Conservation (phyloP, 1,284 basidiomycete species). For the Puccinia hordei region DNA sequence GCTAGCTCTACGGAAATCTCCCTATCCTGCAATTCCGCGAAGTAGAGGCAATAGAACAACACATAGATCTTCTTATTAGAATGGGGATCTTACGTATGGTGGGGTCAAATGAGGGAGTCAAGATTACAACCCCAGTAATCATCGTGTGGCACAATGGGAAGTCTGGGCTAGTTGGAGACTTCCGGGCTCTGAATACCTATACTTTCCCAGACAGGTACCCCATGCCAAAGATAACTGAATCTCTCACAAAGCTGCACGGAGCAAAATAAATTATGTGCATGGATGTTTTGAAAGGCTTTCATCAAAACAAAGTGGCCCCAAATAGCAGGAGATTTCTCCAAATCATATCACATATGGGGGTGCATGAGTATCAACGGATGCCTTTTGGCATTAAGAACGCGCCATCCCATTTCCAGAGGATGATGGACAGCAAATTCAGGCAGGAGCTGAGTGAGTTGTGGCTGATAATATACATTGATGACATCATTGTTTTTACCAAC, state of each 20-base stretch:
- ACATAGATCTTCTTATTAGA: background rate
- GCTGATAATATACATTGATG: too few species aligned
- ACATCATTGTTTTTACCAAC: conserved; percentile 2
- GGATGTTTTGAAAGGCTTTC: conserved; percentile 1
- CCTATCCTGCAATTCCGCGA: background rate
- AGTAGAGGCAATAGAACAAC: background rate
- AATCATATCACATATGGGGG: too few species aligned
- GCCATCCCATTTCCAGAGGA: too few species aligned
- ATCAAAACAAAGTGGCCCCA: background rate
- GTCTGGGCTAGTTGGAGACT: too few species aligned
- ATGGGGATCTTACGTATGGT: background rate
- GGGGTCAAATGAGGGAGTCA: background rate
- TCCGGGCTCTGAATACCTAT: too few species aligned
- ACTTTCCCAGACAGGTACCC: too few species aligned
- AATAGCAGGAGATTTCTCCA: too few species aligned
- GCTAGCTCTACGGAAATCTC: background rate
- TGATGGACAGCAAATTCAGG: too few species aligned
- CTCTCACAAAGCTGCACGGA: background rate
- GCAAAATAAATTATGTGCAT: background rate
- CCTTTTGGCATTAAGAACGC: too few species aligned
- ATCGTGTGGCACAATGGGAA: background rate
- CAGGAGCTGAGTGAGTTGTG: too few species aligned
- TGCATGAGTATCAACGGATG: too few species aligned
- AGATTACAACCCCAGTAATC: background rate
- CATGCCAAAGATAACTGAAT: too few species aligned